Percentiles rank a stretch among this genome's conserved stretches.
Evolutionary conservation across 805 yeast species (phyloP).

Genomic region (Torulaspora delbrueckii): DNA sequence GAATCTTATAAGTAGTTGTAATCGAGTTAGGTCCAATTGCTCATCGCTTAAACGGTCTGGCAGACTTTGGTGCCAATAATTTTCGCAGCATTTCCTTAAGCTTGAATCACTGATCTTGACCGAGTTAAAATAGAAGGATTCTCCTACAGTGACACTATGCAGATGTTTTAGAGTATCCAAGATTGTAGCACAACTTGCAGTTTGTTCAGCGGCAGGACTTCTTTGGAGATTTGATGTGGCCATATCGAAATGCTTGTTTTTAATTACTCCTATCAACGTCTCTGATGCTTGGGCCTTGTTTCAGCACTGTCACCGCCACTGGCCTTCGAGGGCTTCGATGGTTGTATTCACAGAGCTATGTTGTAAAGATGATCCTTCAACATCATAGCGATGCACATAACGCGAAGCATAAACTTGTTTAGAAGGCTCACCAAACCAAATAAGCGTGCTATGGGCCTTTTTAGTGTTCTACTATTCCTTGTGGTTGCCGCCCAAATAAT

Average conservation of each 20-base stretch:
- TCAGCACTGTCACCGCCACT: no score
- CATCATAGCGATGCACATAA: no score
- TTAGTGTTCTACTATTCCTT: constrained; percentile 6
- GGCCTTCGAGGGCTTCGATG: background rate
- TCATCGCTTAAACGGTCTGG: background rate
- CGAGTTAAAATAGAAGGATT: constrained; percentile 15
- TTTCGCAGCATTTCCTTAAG: constrained; percentile 12
- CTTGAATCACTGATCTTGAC: constrained; percentile 9
- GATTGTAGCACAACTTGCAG: background rate
- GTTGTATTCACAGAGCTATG: background rate
- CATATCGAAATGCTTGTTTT: background rate
- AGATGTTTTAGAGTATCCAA: constrained; percentile 14
- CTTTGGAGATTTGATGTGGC: background rate
- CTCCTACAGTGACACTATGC: constrained; percentile 11
- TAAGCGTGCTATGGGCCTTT: background rate
- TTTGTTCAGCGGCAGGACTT: background rate
- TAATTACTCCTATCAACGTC: background rate
- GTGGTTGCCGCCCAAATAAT: constrained; percentile 15
- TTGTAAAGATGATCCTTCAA: background rate
- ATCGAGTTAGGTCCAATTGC: constrained; percentile 1
- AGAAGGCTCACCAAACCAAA: background rate
- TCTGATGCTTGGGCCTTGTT: background rate
- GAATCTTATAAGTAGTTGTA: background rate
- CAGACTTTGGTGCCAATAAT: constrained; percentile 5
- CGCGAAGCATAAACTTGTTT: background rate